Evolutionary conservation across 805 yeast genomes (phyloP), one percentile per base, ranked within the genome.

Genomic region (Metschnikowia reukaufii): DNA sequence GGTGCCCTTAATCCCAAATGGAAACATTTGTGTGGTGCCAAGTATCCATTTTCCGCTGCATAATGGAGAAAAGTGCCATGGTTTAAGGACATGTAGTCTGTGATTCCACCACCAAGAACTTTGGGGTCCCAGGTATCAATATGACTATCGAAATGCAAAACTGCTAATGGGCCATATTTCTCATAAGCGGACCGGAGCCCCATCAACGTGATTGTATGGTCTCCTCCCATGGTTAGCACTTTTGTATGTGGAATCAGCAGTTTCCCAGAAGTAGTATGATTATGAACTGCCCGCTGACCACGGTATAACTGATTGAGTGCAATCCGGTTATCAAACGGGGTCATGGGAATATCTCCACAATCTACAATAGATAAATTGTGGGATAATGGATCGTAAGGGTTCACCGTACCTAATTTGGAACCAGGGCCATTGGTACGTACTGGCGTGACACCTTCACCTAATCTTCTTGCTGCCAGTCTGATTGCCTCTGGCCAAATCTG

Each of bases 61-160:
- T 80, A 83, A 60, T 83, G 88, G 36, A 84, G 66, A 51, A 82
- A 83, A 0, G 89, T 83, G 4, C 88, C 89, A 60, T 84, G 88
- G 57, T 83, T 84, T 47, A 81, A 61, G 20, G 72, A 66, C 66
- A 82, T 78, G 57, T 84, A 83, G 52, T 77, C 71, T 10, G 83
- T 67, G 19, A 82, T 63, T 6, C 81, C 84, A 4, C 88, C 88
- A 9, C 88, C 88, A 30, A 82, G 67, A 16, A 73, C 76, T 42
- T 69, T 62, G 4, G 89, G 89, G 52, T 77, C 74, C 85, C 88
- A 83, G 2, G 88, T 83, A 63, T 84, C 89, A 36, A 83, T 73
- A 61, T 83, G 89, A 20, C 84, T 74, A 59, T 83, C 88, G 52
- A 83, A 83, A 59, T 83, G 86, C 15, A 81, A 61, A n/a, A 81